Percentiles rank a stretch among this genome's conserved stretches.
phyloP scores from a whole-genome alignment of 345 rosid genomes.

The Murraya paniculata region DNA sequence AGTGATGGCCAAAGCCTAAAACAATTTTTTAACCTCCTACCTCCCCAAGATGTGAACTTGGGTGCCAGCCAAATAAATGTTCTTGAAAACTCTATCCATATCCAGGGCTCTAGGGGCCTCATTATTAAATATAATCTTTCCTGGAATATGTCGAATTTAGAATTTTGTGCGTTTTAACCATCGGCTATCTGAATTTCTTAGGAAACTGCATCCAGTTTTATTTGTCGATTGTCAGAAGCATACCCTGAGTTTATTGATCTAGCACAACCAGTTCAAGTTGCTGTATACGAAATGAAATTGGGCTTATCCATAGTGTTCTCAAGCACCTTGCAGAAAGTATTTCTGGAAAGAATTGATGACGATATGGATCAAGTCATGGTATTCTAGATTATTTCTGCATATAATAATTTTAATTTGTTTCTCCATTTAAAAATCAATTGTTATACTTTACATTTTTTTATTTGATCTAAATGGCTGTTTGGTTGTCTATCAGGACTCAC shows the following conservation, averaged over 20 bases:
- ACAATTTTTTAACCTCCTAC: too few relatives aligned
- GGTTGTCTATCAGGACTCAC: conserved; percentile 53
- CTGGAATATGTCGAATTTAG: not conserved
- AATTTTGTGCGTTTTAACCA: conserved; percentile 1
- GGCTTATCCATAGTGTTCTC: conserved; percentile 68
- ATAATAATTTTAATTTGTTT: not conserved
- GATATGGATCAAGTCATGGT: conserved; percentile 61
- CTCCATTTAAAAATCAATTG: conserved; percentile 5
- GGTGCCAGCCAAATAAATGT: too few relatives aligned
- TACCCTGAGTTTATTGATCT: conserved; percentile 68
- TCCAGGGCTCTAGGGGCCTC: too few relatives aligned
- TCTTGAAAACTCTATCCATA: too few relatives aligned
- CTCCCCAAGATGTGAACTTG: too few relatives aligned
- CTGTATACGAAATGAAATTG: conserved; percentile 84
- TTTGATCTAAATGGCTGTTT: conserved; percentile 19
- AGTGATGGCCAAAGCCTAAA: too few relatives aligned
- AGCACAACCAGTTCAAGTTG: conserved; percentile 88
- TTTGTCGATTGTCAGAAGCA: conserved; percentile 56
- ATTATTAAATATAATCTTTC: not conserved
- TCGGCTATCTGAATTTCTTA: conserved; percentile 36
- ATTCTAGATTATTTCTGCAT: conserved; percentile 18
- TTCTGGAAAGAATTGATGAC: conserved; percentile 41
- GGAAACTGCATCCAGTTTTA: conserved; percentile 70
- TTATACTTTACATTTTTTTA: not conserved
- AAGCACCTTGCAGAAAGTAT: conserved; percentile 40